phyloP scores from a whole-genome alignment of 164 flowering plant genomes.

The Houttuynia cordata region DNA sequence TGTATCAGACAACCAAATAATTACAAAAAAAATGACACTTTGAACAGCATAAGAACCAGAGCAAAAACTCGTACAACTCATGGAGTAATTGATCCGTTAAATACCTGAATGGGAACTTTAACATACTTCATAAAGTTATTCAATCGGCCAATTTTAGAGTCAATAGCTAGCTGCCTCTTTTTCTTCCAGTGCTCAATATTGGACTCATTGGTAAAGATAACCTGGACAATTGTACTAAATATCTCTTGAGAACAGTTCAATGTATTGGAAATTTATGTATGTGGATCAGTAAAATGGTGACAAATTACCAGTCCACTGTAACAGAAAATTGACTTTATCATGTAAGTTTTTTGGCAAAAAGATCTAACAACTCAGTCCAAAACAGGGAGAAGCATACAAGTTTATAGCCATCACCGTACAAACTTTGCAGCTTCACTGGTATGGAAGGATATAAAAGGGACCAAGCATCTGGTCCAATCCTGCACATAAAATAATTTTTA shows the following conservation, averaged over 20 bases:
- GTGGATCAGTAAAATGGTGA: no score
- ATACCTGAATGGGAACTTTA: slow-evolving; percentile 75
- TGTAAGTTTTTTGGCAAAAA: not conserved
- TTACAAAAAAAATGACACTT: no score
- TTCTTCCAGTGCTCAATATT: slow-evolving; percentile 93
- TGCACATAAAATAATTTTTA: slow-evolving; percentile 16
- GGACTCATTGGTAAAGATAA: slow-evolving; percentile 88
- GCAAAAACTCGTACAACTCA: no score
- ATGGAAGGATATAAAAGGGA: slow-evolving; percentile 78
- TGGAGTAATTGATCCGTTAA: no score
- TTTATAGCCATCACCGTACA: slow-evolving; percentile 81
- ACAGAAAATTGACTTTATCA: no score
- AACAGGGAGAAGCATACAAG: slow-evolving; percentile 38
- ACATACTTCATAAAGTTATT: slow-evolving; percentile 54
- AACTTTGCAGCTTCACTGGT: slow-evolving; percentile 67
- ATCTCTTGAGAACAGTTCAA: not conserved
- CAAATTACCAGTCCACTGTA: no score
- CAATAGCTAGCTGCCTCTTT: slow-evolving; percentile 75
- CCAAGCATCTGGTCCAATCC: slow-evolving; percentile 92
- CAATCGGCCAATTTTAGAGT: slow-evolving; percentile 78
- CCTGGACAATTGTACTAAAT: slow-evolving; percentile 25
- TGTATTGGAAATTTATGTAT: no score
- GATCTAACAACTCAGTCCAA: not conserved
- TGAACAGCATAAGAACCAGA: not conserved
- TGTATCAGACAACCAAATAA: no score